Conservation (phyloP, 2,329 filamentous ascomycete species). For the Apiospora hydei region DNA sequence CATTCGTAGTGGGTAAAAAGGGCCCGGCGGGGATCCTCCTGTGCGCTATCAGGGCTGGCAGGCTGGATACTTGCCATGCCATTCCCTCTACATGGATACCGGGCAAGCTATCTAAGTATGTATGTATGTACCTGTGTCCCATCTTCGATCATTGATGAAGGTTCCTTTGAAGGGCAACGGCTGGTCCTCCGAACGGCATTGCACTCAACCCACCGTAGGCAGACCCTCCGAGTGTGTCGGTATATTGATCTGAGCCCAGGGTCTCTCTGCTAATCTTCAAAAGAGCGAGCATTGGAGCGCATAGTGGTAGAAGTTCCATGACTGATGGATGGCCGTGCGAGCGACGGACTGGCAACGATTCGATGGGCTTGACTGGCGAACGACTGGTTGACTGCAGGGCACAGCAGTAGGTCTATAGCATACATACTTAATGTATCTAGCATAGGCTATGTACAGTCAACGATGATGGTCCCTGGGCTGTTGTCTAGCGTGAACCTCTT, state of each 20-base stretch:
- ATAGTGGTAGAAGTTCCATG: neutral
- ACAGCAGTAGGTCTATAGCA: neutral
- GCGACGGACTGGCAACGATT: neutral
- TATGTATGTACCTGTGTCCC: neutral
- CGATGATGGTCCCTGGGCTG: slow-evolving; percentile 1
- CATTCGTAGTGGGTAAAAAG: slow-evolving; percentile 21
- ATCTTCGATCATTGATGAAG: neutral
- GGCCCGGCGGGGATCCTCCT: slow-evolving; percentile 2
- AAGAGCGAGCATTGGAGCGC: neutral
- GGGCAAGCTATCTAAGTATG: too few species aligned
- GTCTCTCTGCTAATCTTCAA: too few species aligned
- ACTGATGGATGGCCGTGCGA: slow-evolving; percentile 8
- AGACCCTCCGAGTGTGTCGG: neutral
- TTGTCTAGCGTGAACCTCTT: slow-evolving; percentile 3
- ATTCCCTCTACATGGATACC: too few species aligned
- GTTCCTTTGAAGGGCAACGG: too few species aligned
- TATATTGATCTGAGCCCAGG: neutral
- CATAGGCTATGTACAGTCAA: neutral
- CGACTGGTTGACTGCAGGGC: neutral
- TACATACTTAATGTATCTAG: too few species aligned
- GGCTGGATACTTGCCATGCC: neutral
- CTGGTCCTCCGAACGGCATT: too few species aligned
- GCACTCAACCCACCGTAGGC: too few species aligned
- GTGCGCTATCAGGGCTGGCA: neutral
- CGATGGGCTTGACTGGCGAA: neutral